Evolutionary conservation across 106 monocot genomes (phyloP).

Genomic region (Dioscorea alata): DNA sequence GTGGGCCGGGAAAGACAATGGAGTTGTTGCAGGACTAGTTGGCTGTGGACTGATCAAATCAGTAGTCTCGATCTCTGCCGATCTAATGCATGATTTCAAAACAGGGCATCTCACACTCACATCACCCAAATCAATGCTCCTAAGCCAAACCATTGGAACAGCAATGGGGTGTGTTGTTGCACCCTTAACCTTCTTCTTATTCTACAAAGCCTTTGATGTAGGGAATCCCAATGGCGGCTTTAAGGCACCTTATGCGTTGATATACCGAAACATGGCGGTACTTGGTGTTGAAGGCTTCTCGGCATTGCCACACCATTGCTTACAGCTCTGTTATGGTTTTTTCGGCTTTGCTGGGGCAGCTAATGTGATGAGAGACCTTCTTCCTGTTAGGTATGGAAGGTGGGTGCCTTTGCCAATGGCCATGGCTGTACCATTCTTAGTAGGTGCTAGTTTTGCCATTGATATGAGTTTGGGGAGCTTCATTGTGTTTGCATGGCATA

Average conservation of each 20-base stretch:
- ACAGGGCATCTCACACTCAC: conserved; percentile 41
- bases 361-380: conserved; percentile 59
- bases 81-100: conserved; percentile 47
- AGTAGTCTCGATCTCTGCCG: conserved; percentile 38
- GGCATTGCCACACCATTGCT: conserved; percentile 36
- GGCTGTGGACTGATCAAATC: conserved; percentile 45
- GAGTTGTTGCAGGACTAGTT: conserved; percentile 40
- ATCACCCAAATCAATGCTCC: conserved; percentile 79
- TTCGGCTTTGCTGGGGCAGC: conserved; percentile 69
- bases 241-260: conserved; percentile 61
- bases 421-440: conserved; percentile 90
- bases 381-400: conserved; percentile 43
- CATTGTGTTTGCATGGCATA: conserved; percentile 66
- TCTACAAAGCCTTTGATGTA: conserved; percentile 48
- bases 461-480: conserved; percentile 87
- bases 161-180: conserved; percentile 35
- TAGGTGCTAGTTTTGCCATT: conserved; percentile 81
- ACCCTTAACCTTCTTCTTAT: conserved; percentile 42
- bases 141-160: conserved; percentile 51
- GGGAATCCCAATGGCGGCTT: conserved; percentile 39
- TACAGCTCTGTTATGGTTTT: conserved; percentile 63
- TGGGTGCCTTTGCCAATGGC: conserved; percentile 95
- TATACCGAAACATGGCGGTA: conserved; percentile 66
- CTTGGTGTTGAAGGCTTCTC: conserved; percentile 42
- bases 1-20: conserved; percentile 19